These are phyloP conservation scores for Nidularia pulvinata DNA, from an alignment of 768 basidiomycete genomes.

Conservation along the genomic window DNA sequence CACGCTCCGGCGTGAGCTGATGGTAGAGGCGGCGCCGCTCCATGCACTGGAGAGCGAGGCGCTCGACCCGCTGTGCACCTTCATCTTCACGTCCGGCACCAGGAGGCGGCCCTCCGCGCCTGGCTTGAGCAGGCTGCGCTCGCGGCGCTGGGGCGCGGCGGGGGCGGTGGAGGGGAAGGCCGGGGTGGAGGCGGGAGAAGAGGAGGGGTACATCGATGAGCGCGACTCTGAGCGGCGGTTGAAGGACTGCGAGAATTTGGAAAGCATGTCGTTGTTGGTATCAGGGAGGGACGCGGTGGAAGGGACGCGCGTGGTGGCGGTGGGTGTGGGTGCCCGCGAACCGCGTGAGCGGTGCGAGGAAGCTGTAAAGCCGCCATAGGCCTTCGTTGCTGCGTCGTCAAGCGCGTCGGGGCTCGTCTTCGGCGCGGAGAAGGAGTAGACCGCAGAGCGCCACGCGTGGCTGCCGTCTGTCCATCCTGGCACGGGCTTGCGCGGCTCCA, in stretches of 20 bases:
- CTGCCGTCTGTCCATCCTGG: constrained; percentile 74
- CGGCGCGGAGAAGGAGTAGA: constrained; percentile 53
- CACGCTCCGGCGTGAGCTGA: constrained; percentile 17
- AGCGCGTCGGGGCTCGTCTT: constrained; percentile 19
- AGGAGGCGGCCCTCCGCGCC: constrained; percentile 68
- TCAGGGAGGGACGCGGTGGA: constrained; percentile 7
- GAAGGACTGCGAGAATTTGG: constrained; percentile 56
- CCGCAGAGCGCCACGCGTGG: constrained; percentile 64
- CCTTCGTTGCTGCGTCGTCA: constrained; percentile 23
- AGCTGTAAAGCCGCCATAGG: constrained; percentile 46
- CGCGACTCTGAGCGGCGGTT: constrained; percentile 47
- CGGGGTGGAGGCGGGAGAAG: constrained; percentile 31
- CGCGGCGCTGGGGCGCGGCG: constrained; percentile 29
- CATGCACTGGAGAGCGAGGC: constrained; percentile 31
- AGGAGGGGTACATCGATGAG: constrained; percentile 29
- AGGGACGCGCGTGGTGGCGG: constrained; percentile 3
- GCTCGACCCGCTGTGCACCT: constrained; percentile 33
- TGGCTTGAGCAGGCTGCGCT: constrained; percentile 54
- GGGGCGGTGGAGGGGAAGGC: constrained; percentile 31
- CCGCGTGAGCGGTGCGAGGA: constrained; percentile 47
- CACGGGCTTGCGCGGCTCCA: constrained; percentile 39
- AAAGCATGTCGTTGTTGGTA: constrained; percentile 48
- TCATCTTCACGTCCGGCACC: constrained; percentile 40
- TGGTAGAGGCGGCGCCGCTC: constrained; percentile 17
- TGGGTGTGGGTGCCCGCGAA: constrained; percentile 9